Conservation (phyloP, 2,329 filamentous ascomycete genomes). For the Fusarium vanettenii region DNA sequence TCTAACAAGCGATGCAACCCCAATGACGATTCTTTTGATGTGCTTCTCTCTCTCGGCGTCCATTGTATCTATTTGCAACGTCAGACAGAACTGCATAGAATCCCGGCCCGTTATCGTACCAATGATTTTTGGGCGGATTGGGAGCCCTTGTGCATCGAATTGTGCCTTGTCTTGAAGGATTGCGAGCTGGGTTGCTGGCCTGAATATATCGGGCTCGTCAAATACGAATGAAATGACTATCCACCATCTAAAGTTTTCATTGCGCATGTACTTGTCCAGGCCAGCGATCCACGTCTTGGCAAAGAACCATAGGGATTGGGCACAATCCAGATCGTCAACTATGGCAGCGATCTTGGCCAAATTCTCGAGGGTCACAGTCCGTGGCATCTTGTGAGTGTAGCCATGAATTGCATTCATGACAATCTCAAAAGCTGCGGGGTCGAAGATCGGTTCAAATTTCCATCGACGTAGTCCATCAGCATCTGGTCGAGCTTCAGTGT, state of each 20-base stretch:
- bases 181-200: neutral
- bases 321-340: neutral
- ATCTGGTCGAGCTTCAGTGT: neutral
- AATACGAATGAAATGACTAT: neutral
- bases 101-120: neutral
- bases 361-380: neutral
- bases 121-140: neutral
- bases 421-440: neutral
- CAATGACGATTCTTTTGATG: neutral
- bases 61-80: neutral
- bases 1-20: neutral
- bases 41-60: neutral
- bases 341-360: neutral
- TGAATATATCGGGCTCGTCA: neutral
- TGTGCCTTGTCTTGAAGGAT: fast-evolving
- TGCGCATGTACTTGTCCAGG: fast-evolving
- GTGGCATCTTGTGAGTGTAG: neutral
- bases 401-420: slow-evolving; percentile 1
- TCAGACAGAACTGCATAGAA: neutral
- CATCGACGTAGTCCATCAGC: neutral
- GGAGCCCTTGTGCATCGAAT: neutral
- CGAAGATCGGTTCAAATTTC: neutral
- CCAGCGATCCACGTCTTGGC: neutral
- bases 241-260: neutral
- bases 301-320: neutral